phyloP scores from a whole-genome alignment of 495 filamentous ascomycete species.

The Jackrogersella multiformis region DNA sequence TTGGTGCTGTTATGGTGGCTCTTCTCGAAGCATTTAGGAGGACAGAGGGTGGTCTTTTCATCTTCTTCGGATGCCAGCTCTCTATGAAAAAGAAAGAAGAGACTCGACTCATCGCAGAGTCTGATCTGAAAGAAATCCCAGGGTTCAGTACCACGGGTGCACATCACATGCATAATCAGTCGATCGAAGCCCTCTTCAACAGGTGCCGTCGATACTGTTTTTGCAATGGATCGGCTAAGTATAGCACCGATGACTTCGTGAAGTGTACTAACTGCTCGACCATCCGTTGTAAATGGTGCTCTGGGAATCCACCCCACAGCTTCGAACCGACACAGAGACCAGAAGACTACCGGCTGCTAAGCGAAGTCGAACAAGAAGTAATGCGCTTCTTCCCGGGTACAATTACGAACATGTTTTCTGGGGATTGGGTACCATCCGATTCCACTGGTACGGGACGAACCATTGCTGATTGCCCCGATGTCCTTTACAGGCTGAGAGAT shows the following conservation, averaged over 20 bases:
- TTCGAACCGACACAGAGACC: constrained; percentile 20
- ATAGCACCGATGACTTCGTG: constrained; percentile 38
- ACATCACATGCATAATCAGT: constrained; percentile 2
- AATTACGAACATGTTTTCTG: background rate
- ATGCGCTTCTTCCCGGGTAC: constrained; percentile 35
- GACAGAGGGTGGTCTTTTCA: background rate
- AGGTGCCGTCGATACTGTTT: constrained; percentile 46
- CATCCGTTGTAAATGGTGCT: constrained; percentile 45
- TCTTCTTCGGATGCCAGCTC: background rate
- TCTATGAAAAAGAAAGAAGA: constrained; percentile 15
- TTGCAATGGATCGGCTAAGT: constrained; percentile 47
- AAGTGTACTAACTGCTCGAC: constrained; percentile 28
- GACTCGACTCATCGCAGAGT: constrained; percentile 23
- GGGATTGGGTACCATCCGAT: background rate
- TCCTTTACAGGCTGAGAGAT: constrained; percentile 6
- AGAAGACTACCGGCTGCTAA: constrained; percentile 10
- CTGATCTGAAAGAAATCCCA: constrained; percentile 12
- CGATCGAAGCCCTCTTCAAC: constrained; percentile 1
- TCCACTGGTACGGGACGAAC: background rate
- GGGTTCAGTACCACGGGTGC: constrained; percentile 27
- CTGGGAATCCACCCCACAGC: constrained; percentile 48
- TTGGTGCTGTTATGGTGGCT: constrained; percentile 68
- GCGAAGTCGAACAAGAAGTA: constrained; percentile 23
- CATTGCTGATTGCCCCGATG: background rate
- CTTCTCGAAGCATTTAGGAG: constrained; percentile 47